Percentiles rank a stretch among this genome's conserved stretches.
These are phyloP conservation scores for Monosporascus ibericus DNA, from an alignment of 2,329 filamentous ascomycete genomes.

Conservation along the genomic window DNA sequence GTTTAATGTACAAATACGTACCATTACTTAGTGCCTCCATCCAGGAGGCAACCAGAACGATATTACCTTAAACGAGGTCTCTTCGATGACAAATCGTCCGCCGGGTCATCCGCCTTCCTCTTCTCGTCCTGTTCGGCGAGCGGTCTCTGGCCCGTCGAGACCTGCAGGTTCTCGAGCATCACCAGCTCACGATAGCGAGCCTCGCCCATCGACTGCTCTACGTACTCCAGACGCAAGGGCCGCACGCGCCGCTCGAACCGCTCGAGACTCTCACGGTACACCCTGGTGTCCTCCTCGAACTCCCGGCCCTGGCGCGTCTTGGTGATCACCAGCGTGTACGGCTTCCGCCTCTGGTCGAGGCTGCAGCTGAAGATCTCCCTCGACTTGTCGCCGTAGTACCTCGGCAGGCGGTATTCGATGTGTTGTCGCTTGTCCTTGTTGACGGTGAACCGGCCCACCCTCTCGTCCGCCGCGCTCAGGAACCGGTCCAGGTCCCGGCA, in stretches of 20 bases:
- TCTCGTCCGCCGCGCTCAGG: not conserved
- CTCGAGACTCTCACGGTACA: not conserved
- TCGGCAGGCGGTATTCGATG: not conserved
- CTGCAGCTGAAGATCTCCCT: not conserved
- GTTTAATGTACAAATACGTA: no score
- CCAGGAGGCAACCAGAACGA: no score
- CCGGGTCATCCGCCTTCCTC: not conserved
- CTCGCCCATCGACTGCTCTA: not conserved
- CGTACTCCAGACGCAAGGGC: not conserved
- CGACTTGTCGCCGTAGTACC: not conserved
- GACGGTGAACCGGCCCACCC: not conserved
- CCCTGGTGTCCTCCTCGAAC: not conserved
- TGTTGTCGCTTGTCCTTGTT: not conserved
- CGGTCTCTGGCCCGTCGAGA: not conserved
- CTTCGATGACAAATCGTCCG: not conserved
- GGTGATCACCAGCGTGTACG: not conserved
- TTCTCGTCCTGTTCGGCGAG: not conserved
- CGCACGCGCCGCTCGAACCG: not conserved
- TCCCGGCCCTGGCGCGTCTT: not conserved
- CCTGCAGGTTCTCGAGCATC: not conserved
- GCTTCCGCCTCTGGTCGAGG: not conserved
- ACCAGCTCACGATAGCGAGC: not conserved
- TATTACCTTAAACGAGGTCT: no score
- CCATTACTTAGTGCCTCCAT: no score
- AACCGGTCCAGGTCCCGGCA: not conserved